Conservation (phyloP, 108 stramenopile genomes). For the Seminavis robusta region DNA sequence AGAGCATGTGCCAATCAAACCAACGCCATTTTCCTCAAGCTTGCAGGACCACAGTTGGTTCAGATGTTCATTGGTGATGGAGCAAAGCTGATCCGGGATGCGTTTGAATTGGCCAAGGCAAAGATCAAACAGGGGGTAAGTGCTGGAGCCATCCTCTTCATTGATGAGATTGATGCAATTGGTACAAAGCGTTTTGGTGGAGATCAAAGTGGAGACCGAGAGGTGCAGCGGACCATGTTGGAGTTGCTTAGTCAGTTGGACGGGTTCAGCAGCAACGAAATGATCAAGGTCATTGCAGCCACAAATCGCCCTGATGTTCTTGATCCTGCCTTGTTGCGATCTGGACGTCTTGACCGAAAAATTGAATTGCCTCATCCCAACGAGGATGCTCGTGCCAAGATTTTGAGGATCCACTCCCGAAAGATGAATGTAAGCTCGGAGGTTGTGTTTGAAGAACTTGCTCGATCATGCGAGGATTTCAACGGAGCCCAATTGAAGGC, state of each 20-base stretch:
- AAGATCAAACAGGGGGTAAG: constrained; percentile 80
- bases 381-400: constrained; percentile 92
- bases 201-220: constrained; percentile 97
- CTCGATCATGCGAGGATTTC: constrained; percentile 95
- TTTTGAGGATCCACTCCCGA: constrained; percentile 92
- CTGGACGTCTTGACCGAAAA: constrained; percentile 97
- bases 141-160: constrained; percentile 86
- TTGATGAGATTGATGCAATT: constrained; percentile 99
- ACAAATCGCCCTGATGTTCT: constrained; percentile 96
- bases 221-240: constrained; percentile 99
- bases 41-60: constrained; percentile 98
- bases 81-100: constrained; percentile 98
- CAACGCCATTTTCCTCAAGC: constrained; percentile 98
- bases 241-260: constrained; percentile 98
- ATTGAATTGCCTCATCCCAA: constrained; percentile 98
- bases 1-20: constrained; percentile 99
- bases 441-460: constrained; percentile 95
- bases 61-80: constrained; percentile 99
- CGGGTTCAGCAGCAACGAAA: constrained; percentile 95
- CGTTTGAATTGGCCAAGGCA: constrained; percentile 97
- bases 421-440: constrained; percentile 90
- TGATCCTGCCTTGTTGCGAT: constrained; percentile 97
- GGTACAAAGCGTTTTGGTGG: constrained; percentile 99
- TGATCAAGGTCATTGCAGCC: constrained; percentile 99
- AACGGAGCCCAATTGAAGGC: constrained; percentile 98